These are phyloP conservation scores for Suaeda aralocaspica DNA, from an alignment of 148 eudicot genomes.

Conservation along the genomic window DNA sequence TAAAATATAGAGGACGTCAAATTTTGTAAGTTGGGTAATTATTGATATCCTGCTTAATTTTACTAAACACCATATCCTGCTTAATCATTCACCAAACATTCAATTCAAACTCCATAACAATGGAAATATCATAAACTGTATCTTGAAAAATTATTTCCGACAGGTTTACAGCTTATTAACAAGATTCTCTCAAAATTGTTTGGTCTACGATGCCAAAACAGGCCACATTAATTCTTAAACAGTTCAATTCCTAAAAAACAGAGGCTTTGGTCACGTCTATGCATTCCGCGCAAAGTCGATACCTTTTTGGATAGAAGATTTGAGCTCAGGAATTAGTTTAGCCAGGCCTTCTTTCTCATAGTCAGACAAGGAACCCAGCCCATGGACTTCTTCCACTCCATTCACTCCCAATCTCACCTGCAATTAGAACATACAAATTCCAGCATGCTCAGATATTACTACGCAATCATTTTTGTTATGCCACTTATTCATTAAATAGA, in stretches of 20 bases:
- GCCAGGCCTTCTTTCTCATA: slow-evolving; percentile 64
- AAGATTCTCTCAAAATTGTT: slow-evolving; percentile 26
- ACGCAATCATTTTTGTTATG: no score
- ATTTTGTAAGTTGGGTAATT: no score
- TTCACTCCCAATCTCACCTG: slow-evolving; percentile 95
- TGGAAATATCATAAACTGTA: neutral
- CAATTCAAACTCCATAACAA: no score
- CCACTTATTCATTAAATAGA: neutral
- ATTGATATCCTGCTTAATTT: no score
- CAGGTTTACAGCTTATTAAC: slow-evolving; percentile 17
- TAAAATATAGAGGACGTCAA: no score
- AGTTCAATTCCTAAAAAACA: slow-evolving; percentile 1
- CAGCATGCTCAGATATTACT: neutral
- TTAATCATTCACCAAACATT: no score
- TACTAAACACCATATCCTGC: no score
- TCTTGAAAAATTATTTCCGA: neutral
- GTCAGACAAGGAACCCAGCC: slow-evolving; percentile 65
- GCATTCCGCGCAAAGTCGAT: slow-evolving; percentile 51
- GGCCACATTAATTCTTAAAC: neutral
- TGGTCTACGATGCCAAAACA: neutral
- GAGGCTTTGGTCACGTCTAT: neutral
- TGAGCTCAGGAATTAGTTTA: slow-evolving; percentile 60
- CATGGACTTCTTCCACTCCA: slow-evolving; percentile 84
- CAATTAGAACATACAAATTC: neutral
- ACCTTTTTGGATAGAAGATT: slow-evolving; percentile 78